phyloP scores from a whole-genome alignment of 768 basidiomycete genomes.

The Naganishia vishniacii region DNA sequence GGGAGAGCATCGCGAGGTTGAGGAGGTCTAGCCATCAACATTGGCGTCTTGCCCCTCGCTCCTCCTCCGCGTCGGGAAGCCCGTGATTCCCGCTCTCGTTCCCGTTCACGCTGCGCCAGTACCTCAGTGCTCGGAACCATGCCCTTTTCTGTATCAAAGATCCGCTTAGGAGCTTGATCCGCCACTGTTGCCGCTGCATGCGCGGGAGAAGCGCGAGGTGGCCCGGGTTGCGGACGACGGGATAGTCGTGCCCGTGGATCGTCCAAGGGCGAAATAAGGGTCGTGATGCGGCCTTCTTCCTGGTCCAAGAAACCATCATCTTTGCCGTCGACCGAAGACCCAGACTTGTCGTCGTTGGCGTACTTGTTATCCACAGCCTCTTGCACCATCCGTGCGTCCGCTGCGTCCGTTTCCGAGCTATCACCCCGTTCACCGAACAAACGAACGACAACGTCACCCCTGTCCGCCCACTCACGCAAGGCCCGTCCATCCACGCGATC shows the following conservation, averaged over 20 bases:
- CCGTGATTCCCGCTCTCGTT: not conserved
- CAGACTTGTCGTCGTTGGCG: not conserved
- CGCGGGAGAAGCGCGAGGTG: not conserved
- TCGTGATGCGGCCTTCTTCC: not conserved
- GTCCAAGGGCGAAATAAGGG: not conserved
- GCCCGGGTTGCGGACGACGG: not conserved
- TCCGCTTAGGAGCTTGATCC: not conserved
- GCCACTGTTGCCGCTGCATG: not conserved
- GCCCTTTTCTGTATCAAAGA: conserved; percentile 11
- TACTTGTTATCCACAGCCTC: no score
- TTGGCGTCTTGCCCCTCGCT: not conserved
- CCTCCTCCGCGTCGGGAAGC: not conserved
- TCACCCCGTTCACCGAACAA: not conserved
- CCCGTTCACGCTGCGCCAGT: conserved; percentile 11
- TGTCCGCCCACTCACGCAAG: conserved; percentile 8
- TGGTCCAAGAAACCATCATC: not conserved
- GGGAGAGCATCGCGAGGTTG: no score
- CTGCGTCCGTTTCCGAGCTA: no score
- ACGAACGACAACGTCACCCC: conserved; percentile 11
- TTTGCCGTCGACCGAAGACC: not conserved
- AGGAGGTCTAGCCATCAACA: no score
- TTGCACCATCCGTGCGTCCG: no score
- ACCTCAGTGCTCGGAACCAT: conserved; percentile 8
- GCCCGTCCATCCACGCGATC: conserved; percentile 5
- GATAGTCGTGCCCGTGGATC: not conserved